Conservation (phyloP, 2,329 filamentous ascomycete genomes). For the Fusarium musae region DNA sequence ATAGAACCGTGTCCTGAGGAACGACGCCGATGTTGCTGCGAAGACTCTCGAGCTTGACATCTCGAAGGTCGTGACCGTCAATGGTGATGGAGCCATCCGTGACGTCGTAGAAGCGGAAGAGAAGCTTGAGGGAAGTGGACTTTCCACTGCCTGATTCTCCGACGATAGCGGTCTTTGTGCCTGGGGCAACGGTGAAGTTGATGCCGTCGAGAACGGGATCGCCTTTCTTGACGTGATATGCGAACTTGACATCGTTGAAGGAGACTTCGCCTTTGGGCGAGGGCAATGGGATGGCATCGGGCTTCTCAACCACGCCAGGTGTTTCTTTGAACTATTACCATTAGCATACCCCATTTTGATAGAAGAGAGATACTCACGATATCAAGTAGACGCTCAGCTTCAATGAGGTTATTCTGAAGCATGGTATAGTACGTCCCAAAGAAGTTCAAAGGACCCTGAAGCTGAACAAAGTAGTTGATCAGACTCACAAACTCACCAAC, state of each 20-base stretch:
- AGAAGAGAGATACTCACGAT: conserved; percentile 45
- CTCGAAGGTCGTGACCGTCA: conserved; percentile 57
- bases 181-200: conserved; percentile 55
- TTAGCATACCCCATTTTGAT: conserved; percentile 12
- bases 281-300: conserved; percentile 50
- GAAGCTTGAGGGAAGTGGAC: conserved; percentile 60
- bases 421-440: conserved; percentile 63
- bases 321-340: conserved; percentile 54
- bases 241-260: conserved; percentile 57
- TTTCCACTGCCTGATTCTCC: conserved; percentile 60
- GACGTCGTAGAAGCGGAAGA: conserved; percentile 64
- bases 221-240: conserved; percentile 53
- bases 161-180: conserved; percentile 59
- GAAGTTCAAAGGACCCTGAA: conserved; percentile 70
- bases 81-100: conserved; percentile 58
- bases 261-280: conserved; percentile 51
- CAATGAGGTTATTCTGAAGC: conserved; percentile 59
- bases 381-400: conserved; percentile 58
- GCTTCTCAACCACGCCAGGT: conserved; percentile 55
- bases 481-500: conserved; percentile 68
- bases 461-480: conserved; percentile 69
- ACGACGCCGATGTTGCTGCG: conserved; percentile 57
- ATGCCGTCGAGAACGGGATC: conserved; percentile 53
- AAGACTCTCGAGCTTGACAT: conserved; percentile 54
- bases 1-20: conserved; percentile 58